phyloP scores from a whole-genome alignment of 2,329 filamentous ascomycete genomes.

The Metarhizium humberi region DNA sequence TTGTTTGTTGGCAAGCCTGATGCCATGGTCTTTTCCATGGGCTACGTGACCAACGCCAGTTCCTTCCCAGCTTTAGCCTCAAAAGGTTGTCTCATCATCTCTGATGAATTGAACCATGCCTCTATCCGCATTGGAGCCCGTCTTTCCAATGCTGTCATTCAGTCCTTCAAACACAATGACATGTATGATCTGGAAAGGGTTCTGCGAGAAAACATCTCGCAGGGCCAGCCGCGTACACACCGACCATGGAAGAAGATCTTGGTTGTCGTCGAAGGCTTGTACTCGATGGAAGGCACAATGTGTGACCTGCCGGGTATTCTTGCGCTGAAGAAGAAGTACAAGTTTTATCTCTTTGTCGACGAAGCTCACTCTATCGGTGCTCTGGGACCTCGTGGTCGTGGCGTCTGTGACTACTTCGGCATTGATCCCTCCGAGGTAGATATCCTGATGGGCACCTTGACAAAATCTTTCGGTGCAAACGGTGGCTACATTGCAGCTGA shows the following conservation, averaged over 20 bases:
- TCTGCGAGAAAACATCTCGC: slow-evolving; percentile 85
- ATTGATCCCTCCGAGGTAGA: slow-evolving; percentile 83
- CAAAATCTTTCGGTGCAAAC: slow-evolving; percentile 97
- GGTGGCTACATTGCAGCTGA: slow-evolving; percentile 90
- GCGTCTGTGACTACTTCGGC: slow-evolving; percentile 95
- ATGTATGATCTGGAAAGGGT: slow-evolving; percentile 79
- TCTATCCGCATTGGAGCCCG: slow-evolving; percentile 94
- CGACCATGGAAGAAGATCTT: slow-evolving; percentile 99
- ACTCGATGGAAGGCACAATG: slow-evolving; percentile 99
- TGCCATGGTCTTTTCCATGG: slow-evolving; percentile 98
- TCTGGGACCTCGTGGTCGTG: slow-evolving; percentile 76
- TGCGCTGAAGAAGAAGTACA: slow-evolving; percentile 86
- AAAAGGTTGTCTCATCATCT: slow-evolving; percentile 90
- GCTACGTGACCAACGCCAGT: slow-evolving; percentile 90
- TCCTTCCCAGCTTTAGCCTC: slow-evolving; percentile 86
- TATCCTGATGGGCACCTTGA: slow-evolving; percentile 95
- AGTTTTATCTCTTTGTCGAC: slow-evolving; percentile 91
- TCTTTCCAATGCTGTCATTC: slow-evolving; percentile 88
- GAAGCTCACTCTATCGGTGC: slow-evolving; percentile 96
- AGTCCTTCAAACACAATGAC: slow-evolving; percentile 97
- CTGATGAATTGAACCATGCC: slow-evolving; percentile 94
- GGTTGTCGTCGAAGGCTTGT: slow-evolving; percentile 90
- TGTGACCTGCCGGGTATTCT: slow-evolving; percentile 90
- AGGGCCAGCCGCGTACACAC: slow-evolving; percentile 96
- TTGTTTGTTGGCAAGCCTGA: slow-evolving; percentile 89